Conservation (phyloP, 2,329 filamentous ascomycete species). For the Aureobasidium sp. region DNA sequence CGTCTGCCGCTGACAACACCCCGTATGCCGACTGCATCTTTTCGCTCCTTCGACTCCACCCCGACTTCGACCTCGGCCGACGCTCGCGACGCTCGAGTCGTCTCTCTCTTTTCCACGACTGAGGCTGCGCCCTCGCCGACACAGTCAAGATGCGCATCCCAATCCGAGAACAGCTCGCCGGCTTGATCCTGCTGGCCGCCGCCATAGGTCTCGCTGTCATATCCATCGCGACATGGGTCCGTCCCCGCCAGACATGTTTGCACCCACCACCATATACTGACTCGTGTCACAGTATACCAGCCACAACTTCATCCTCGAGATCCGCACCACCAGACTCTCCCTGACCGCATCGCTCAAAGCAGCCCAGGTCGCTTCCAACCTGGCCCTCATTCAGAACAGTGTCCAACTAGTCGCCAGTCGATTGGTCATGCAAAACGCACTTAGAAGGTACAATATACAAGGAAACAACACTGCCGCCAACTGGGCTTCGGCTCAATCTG, state of each 20-base stretch:
- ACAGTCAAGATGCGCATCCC: slow-evolving; percentile 63
- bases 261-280: slow-evolving; percentile 7
- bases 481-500: slow-evolving; percentile 53
- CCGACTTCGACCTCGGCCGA: neutral
- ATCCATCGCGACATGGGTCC: slow-evolving; percentile 60
- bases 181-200: slow-evolving; percentile 67
- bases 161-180: slow-evolving; percentile 78
- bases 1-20: neutral
- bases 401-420: slow-evolving; percentile 63
- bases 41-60: neutral
- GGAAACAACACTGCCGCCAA: slow-evolving; percentile 50
- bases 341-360: slow-evolving; percentile 83
- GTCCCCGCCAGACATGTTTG: neutral
- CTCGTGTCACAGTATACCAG: slow-evolving; percentile 43
- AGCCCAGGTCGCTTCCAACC: slow-evolving; percentile 67
- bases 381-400: slow-evolving; percentile 69
- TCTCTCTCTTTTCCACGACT: neutral
- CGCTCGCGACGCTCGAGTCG: neutral
- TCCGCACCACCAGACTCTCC: slow-evolving; percentile 51
- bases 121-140: neutral
- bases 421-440: slow-evolving; percentile 43
- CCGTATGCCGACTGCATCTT: too few relatives aligned
- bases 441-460: slow-evolving; percentile 42
- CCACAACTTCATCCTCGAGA: slow-evolving; percentile 50
- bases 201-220: slow-evolving; percentile 69